Evolutionary conservation across 202 grass and related monocot genomes (phyloP).

Genomic region (Sporobolus alterniflorus): DNA sequence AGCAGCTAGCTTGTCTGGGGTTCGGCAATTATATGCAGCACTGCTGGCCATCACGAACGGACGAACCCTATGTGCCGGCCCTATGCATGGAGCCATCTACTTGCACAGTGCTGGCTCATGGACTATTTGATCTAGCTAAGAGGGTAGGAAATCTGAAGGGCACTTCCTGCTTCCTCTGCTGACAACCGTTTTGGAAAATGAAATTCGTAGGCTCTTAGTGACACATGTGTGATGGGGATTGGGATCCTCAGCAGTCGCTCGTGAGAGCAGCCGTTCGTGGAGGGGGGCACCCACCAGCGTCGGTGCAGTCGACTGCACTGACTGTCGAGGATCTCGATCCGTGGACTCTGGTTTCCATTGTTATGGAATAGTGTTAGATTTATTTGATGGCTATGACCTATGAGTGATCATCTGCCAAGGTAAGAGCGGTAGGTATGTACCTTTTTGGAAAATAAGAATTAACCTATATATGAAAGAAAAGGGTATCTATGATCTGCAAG

Average conservation of each 20-base stretch:
- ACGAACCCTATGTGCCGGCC: background rate
- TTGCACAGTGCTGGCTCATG: background rate
- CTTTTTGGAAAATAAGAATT: background rate
- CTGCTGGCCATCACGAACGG: background rate
- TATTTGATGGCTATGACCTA: too few species aligned
- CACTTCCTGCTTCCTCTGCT: background rate
- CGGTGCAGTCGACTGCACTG: too few species aligned
- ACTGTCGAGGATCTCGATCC: too few species aligned
- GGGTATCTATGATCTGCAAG: background rate
- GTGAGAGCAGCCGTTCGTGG: too few species aligned
- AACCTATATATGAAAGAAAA: background rate
- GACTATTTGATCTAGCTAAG: background rate
- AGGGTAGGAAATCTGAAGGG: background rate
- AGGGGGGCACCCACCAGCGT: too few species aligned
- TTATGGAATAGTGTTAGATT: too few species aligned
- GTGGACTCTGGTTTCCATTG: too few species aligned
- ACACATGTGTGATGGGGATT: too few species aligned
- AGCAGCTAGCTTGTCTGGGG: too few species aligned
- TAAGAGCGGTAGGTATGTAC: background rate
- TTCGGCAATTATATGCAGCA: constrained; percentile 20
- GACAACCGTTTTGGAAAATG: constrained; percentile 11
- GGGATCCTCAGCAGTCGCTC: too few species aligned
- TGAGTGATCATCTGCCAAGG: too few species aligned
- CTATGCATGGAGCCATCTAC: too few species aligned
- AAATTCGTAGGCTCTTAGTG: background rate